Conservation (phyloP, 2,329 filamentous ascomycete genomes). For the Cephalotrichum gorgonifer region DNA sequence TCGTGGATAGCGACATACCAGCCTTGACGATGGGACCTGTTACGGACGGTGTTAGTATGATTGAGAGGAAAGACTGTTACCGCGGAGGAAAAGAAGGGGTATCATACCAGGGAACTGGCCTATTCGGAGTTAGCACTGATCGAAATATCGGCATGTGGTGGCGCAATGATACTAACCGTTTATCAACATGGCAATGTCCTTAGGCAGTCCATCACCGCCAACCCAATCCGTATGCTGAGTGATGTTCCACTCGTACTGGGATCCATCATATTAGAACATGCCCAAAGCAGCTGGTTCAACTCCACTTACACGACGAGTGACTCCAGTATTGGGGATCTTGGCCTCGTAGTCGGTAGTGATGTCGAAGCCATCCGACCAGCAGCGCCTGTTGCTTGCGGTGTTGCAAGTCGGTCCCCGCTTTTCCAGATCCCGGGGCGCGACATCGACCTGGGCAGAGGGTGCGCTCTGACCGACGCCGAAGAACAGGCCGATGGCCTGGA, state of each 20-base stretch:
- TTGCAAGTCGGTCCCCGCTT: constrained; percentile 11
- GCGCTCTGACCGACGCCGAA: constrained; percentile 6
- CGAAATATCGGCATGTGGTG: neutral
- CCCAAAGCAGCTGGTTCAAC: neutral
- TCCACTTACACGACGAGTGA: constrained; percentile 8
- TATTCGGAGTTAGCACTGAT: neutral
- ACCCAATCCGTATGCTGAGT: constrained; percentile 9
- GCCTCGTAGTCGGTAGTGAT: constrained; percentile 18
- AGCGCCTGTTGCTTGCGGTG: constrained; percentile 12
- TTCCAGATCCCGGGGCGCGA: constrained; percentile 17
- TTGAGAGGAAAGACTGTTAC: neutral
- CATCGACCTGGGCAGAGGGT: constrained; percentile 11
- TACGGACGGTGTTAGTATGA: neutral
- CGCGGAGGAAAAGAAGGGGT: neutral
- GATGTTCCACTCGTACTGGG: constrained; percentile 10
- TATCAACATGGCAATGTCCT: constrained; percentile 13
- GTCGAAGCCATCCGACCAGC: constrained; percentile 16
- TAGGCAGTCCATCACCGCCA: constrained; percentile 10
- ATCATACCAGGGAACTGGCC: constrained; percentile 10
- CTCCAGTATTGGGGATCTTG: constrained; percentile 19
- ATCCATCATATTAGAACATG: neutral
- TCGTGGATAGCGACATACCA: neutral
- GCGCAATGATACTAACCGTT: constrained; percentile 8
- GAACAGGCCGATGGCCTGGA: constrained; percentile 6
- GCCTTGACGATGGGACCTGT: constrained; percentile 8